Evolutionary conservation across 2,329 filamentous ascomycete species (phyloP).

Genomic region (Phialophora macrospora): DNA sequence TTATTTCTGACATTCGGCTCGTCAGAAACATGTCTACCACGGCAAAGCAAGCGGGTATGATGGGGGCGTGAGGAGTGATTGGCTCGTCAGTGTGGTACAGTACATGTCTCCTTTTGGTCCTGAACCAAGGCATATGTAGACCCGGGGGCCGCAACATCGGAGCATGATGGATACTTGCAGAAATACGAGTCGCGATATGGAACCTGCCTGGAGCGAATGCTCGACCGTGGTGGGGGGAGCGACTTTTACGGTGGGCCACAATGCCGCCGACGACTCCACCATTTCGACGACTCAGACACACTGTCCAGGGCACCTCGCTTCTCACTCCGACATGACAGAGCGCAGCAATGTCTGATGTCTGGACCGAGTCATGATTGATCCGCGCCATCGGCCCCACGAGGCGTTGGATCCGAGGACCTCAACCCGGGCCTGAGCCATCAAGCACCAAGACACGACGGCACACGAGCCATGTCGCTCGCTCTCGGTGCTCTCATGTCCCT

Average conservation of each 20-base stretch:
- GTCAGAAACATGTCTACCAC: constrained; percentile 7
- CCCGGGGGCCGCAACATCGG: neutral
- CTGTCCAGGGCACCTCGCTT: neutral
- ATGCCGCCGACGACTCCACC: too few relatives aligned
- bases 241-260: neutral
- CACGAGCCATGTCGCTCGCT: neutral
- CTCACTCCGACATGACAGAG: neutral
- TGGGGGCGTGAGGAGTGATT: neutral
- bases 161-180: neutral
- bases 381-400: neutral
- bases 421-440: neutral
- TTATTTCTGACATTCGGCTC: constrained; percentile 6
- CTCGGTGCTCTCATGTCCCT: neutral
- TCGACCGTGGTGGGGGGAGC: neutral
- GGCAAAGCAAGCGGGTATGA: constrained; percentile 5
- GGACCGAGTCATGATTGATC: neutral
- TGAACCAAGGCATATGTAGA: neutral
- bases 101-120: neutral
- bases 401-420: neutral
- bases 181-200: neutral
- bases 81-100: neutral
- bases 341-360: neutral
- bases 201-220: neutral
- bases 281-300: neutral
- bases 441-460: neutral